These are phyloP conservation scores for Coemansia sp. DNA, from an alignment of 192 early-diverging fungal genomes.

Conservation along the genomic window DNA sequence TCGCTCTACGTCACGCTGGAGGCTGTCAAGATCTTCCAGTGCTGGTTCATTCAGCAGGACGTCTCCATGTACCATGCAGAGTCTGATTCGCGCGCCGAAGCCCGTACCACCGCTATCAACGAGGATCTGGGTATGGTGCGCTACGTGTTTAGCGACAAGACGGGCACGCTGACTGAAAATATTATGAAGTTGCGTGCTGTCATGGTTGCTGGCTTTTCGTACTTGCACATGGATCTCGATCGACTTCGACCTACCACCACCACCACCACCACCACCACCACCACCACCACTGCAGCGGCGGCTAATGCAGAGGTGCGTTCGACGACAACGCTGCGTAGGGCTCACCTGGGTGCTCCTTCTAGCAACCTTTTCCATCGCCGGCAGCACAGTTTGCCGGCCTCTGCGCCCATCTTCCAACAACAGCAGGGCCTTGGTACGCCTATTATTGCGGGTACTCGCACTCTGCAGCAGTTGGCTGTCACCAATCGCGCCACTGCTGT, in stretches of 20 bases:
- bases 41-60: constrained; percentile 78
- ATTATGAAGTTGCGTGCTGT: constrained; percentile 76
- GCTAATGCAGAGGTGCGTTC: no score
- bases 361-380: constrained; percentile 22
- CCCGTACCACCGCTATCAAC: constrained; percentile 75
- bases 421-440: background rate
- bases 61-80: constrained; percentile 72
- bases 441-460: constrained; percentile 4
- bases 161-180: constrained; percentile 86
- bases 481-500: constrained; percentile 25
- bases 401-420: background rate
- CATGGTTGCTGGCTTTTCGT: constrained; percentile 61
- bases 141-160: constrained; percentile 90
- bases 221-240: constrained; percentile 61
- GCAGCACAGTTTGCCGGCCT: constrained; percentile 43
- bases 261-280: no score
- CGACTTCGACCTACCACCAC: constrained; percentile 28
- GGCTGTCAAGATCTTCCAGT: constrained; percentile 69
- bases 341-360: background rate
- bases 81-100: constrained; percentile 70
- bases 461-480: constrained; percentile 39
- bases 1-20: constrained; percentile 89
- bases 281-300: no score
- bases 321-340: constrained; percentile 8
- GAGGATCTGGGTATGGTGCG: constrained; percentile 87